A percentile compares a stretch with the other conserved stretches of the same genome.
These are phyloP conservation scores for Ceratocystis destructans DNA, from an alignment of 2,329 filamentous ascomycete species.

Conservation along the genomic window DNA sequence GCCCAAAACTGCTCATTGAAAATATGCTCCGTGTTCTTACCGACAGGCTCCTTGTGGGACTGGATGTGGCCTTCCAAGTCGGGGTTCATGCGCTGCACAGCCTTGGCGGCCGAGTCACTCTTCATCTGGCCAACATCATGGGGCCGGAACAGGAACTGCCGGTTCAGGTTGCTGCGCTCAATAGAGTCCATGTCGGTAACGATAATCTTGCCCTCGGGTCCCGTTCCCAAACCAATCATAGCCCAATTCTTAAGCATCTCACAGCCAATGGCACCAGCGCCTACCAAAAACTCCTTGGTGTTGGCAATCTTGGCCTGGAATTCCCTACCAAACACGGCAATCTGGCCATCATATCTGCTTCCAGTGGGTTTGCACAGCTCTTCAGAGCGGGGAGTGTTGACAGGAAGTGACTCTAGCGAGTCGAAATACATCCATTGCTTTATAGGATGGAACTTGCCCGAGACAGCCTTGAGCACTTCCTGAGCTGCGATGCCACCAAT, in stretches of 20 bases:
- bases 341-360: slow-evolving; percentile 88
- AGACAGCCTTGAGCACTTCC: slow-evolving; percentile 91
- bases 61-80: slow-evolving; percentile 77
- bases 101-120: slow-evolving; percentile 82
- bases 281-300: slow-evolving; percentile 83
- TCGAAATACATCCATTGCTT: slow-evolving; percentile 96
- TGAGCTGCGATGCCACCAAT: slow-evolving; percentile 90
- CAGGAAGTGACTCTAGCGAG: slow-evolving; percentile 86
- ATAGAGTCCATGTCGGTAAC: slow-evolving; percentile 98
- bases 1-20: slow-evolving; percentile 94
- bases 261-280: slow-evolving; percentile 91
- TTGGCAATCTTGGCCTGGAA: slow-evolving; percentile 91
- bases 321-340: slow-evolving; percentile 85
- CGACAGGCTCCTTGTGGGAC: slow-evolving; percentile 77
- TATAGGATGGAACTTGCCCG: slow-evolving; percentile 94
- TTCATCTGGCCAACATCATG: slow-evolving; percentile 93
- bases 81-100: slow-evolving; percentile 92
- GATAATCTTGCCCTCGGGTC: slow-evolving; percentile 74
- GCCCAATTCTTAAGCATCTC: slow-evolving; percentile 99
- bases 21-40: slow-evolving; percentile 78
- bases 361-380: slow-evolving; percentile 77
- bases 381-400: slow-evolving; percentile 59
- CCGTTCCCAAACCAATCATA: slow-evolving; percentile 88
- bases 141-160: slow-evolving; percentile 88
- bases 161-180: slow-evolving; percentile 96